Evolutionary conservation across 2,329 filamentous ascomycete genomes (phyloP), one percentile per base, ranked within the genome.

Genomic region (Fusarium azukiicola): DNA sequence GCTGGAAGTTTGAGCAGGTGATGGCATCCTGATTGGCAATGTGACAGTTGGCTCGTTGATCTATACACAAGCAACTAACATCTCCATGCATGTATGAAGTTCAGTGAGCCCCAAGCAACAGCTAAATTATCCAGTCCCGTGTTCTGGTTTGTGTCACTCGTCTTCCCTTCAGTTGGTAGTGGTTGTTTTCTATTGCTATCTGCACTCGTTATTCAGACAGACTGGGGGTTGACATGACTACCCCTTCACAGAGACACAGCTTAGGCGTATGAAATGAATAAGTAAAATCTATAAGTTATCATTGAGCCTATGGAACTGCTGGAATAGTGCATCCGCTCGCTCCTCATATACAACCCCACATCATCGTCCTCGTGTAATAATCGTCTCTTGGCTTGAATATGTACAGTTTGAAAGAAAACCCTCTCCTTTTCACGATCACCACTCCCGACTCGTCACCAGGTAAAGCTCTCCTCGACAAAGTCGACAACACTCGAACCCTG

Each of bases 401-500:
- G 67, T 84, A 84, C 83, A 81, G 38, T 76, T 80, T 70, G 80
- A 84, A 84, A 75, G 67, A 80, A 81, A 46, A 40, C 61, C 42
- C 23, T 64, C 63, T 49, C 61, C 75, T 73, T 69, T 76, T 73
- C 61, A 71, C 73, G 74, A 54, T 52, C 73, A 56, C 19, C 69
- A 47, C 72, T 52, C 52, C 19, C 46, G 42, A 68, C 67, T 49
- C 13, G 69, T 72, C 85, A 94, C 92, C 92, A 94, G 2, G 93
- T 94, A 82, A 97, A 97, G 76, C 93, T 94, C 88, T 97, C 96
- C 86, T 97, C 96, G 16, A 96, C 89, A 83, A 96, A 96, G 84
- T 97, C 95, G 21, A 97, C 90, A 54, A 95, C 93, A 4, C 89
- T 93, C 27, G 91, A 87, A 74, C 94, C 92, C 84, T 96, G 92